These are phyloP conservation scores for Aspergillus bridgeri DNA, from an alignment of 495 filamentous ascomycete species.

Conservation along the genomic window DNA sequence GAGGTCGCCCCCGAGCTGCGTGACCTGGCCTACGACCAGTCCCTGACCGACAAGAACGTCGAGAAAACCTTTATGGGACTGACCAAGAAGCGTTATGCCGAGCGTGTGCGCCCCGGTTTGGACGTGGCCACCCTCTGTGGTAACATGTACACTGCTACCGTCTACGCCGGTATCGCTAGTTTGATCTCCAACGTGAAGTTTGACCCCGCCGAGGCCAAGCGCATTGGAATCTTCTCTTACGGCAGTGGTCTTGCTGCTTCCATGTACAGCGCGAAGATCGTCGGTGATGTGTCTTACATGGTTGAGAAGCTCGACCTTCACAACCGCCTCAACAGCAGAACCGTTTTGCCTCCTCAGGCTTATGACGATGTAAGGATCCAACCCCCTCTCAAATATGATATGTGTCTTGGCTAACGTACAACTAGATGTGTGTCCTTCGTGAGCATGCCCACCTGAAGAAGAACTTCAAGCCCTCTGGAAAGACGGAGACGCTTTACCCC, in stretches of 20 bases:
- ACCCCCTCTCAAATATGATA: not conserved
- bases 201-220: constrained; percentile 73
- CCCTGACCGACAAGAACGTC: constrained; percentile 85
- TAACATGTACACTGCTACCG: constrained; percentile 98
- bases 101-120: constrained; percentile 80
- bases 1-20: constrained; percentile 83
- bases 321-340: constrained; percentile 66
- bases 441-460: constrained; percentile 95
- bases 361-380: constrained; percentile 73
- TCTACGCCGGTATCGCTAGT: constrained; percentile 81
- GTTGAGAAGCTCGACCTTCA: constrained; percentile 77
- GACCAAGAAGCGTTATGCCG: constrained; percentile 91
- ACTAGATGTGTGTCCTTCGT: constrained; percentile 85
- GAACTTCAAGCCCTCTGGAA: constrained; percentile 75
- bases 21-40: constrained; percentile 79
- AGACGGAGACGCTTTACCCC: constrained; percentile 67
- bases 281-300: constrained; percentile 72
- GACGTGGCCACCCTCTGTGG: constrained; percentile 91
- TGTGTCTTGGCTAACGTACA: constrained; percentile 8
- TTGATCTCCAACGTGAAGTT: constrained; percentile 70
- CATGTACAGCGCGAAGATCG: constrained; percentile 83
- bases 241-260: constrained; percentile 87
- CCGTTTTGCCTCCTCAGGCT: constrained; percentile 71
- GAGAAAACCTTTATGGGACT: constrained; percentile 97
- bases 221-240: constrained; percentile 90